Evolutionary conservation across 495 filamentous ascomycete genomes (phyloP).

Genomic region (Xylaria longipes): DNA sequence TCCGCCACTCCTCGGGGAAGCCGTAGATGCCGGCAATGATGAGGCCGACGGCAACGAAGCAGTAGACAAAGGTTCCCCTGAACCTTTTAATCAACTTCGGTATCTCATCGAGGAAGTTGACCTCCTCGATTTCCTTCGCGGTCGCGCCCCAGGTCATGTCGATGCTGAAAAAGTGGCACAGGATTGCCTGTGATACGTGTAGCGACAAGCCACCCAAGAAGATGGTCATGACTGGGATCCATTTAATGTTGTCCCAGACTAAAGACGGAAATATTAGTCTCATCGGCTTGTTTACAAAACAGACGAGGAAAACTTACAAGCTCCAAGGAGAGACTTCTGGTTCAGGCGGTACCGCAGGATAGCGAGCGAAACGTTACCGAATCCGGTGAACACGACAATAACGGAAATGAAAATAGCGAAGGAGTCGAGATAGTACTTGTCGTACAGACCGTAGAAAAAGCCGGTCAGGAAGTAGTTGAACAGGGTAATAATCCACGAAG

Average conservation of each 20-base stretch:
- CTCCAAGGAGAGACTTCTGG: constrained; percentile 45
- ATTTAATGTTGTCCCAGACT: constrained; percentile 68
- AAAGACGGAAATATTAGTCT: constrained; percentile 32
- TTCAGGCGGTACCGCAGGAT: constrained; percentile 61
- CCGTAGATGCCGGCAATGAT: constrained; percentile 55
- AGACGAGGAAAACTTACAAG: constrained; percentile 37
- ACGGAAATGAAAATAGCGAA: constrained; percentile 66
- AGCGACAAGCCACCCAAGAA: constrained; percentile 70
- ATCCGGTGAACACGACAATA: constrained; percentile 62
- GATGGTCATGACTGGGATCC: constrained; percentile 65
- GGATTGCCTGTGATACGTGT: constrained; percentile 66
- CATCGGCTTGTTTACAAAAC: constrained; percentile 15
- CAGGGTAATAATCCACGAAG: constrained; percentile 69
- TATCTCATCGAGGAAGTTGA: constrained; percentile 66
- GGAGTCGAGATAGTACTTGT: constrained; percentile 67
- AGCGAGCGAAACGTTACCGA: constrained; percentile 59
- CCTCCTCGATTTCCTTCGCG: constrained; percentile 66
- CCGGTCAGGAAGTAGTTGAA: constrained; percentile 70
- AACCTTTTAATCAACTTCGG: constrained; percentile 62
- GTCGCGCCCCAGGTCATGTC: constrained; percentile 70
- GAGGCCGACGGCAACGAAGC: constrained; percentile 48
- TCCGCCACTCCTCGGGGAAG: constrained; percentile 62
- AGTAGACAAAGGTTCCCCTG: constrained; percentile 65
- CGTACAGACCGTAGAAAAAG: constrained; percentile 62
- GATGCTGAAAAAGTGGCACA: constrained; percentile 67